A percentile compares a stretch with the other conserved stretches of the same genome.
Evolutionary conservation across 2,329 filamentous ascomycete genomes (phyloP).

Genomic region (Pleomassaria siparia): DNA sequence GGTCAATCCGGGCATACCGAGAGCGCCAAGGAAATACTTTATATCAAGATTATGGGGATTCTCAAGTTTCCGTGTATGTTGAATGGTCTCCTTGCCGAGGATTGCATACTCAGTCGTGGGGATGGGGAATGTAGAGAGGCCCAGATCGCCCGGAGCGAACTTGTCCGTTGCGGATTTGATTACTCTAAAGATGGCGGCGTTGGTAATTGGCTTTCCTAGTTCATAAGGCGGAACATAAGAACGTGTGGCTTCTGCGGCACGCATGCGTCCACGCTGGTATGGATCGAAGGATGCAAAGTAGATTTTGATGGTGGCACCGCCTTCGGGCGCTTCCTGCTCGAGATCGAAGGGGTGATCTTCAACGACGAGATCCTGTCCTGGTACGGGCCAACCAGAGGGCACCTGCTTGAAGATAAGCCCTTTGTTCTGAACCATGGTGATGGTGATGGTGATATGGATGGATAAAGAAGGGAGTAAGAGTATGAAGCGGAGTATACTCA

Average conservation of each 20-base stretch:
- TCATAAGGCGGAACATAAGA: conserved; percentile 69
- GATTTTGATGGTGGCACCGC: conserved; percentile 69
- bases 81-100: conserved; percentile 52
- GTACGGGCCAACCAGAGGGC: conserved; percentile 66
- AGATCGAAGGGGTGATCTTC: conserved; percentile 71
- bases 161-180: conserved; percentile 66
- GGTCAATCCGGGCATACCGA: conserved; percentile 78
- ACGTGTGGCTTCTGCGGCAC: conserved; percentile 60
- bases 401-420: conserved; percentile 71
- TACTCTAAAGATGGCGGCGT: conserved; percentile 66
- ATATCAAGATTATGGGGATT: conserved; percentile 70
- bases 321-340: conserved; percentile 57
- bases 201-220: conserved; percentile 65
- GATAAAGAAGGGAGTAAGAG: not conserved
- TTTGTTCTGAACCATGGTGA: conserved; percentile 67
- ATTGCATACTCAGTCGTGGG: conserved; percentile 70
- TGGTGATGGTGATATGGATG: not conserved
- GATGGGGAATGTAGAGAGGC: conserved; percentile 54
- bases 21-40: conserved; percentile 69
- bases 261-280: conserved; percentile 82
- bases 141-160: conserved; percentile 68
- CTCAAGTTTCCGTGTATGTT: conserved; percentile 57
- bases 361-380: conserved; percentile 69
- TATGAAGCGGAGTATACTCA: not conserved
- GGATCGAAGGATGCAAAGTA: conserved; percentile 79